These are phyloP conservation scores for Tulasnella sp. DNA, from an alignment of 768 basidiomycete genomes.

Conservation along the genomic window DNA sequence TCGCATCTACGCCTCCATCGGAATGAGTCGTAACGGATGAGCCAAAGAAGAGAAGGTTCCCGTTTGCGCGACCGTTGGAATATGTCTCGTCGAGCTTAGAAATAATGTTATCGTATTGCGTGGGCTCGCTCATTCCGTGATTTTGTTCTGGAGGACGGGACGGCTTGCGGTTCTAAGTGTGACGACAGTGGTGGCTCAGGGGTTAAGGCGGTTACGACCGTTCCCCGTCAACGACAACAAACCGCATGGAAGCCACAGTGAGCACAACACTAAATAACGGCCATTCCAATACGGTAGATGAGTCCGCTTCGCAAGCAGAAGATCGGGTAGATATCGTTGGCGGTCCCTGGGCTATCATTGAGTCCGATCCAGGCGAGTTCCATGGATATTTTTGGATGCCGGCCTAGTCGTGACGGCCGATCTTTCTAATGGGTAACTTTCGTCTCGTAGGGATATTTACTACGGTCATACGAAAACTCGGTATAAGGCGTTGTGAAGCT, in stretches of 20 bases:
- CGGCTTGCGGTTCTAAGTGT: neutral
- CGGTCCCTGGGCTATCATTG: constrained; percentile 65
- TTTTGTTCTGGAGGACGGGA: neutral
- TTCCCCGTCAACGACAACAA: neutral
- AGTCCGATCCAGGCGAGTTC: constrained; percentile 49
- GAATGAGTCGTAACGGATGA: constrained; percentile 64
- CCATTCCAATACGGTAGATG: neutral
- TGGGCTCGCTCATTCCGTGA: neutral
- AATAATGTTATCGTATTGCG: constrained; percentile 26
- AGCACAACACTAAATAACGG: neutral
- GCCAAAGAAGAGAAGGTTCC: constrained; percentile 78
- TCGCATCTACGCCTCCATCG: constrained; percentile 69
- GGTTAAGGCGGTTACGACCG: neutral
- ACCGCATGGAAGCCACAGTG: neutral
- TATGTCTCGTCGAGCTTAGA: constrained; percentile 26
- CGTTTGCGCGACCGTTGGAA: constrained; percentile 54
- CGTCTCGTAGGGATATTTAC: constrained; percentile 58
- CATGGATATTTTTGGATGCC: neutral
- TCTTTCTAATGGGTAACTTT: neutral
- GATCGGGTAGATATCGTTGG: constrained; percentile 55
- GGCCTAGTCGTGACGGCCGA: neutral
- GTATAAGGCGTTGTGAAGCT: constrained; percentile 57
- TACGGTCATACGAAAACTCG: constrained; percentile 57
- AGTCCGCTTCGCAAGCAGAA: neutral
- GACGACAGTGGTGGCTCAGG: neutral